Conservation (phyloP, 2,329 filamentous ascomycete species). For the Seiridium cupressi region DNA sequence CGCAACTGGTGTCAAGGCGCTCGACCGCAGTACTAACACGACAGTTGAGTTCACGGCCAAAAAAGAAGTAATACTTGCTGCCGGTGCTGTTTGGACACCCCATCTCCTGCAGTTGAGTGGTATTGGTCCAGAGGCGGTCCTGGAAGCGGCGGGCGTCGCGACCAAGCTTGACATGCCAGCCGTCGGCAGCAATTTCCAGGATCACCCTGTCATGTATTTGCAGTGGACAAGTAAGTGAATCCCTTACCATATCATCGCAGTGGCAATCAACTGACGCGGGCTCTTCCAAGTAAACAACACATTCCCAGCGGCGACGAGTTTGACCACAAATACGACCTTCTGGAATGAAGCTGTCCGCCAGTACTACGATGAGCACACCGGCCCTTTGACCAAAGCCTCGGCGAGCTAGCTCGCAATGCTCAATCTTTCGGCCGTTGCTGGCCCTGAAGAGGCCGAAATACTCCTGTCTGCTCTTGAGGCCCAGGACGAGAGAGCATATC, state of each 20-base stretch:
- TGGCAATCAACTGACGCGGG: neutral
- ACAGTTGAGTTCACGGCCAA: conserved; percentile 11
- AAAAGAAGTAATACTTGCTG: conserved; percentile 22
- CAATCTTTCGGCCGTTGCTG: too few relatives aligned
- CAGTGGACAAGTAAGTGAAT: conserved; percentile 6
- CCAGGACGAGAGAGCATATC: too few relatives aligned
- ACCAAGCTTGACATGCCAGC: conserved; percentile 10
- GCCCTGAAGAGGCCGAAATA: too few relatives aligned
- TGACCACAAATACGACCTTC: too few relatives aligned
- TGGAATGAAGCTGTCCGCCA: too few relatives aligned
- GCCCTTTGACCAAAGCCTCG: too few relatives aligned
- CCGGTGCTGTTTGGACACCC: conserved; percentile 23
- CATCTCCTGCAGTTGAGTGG: conserved; percentile 38
- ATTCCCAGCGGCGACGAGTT: too few relatives aligned
- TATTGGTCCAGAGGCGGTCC: conserved; percentile 13
- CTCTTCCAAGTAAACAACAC: too few relatives aligned
- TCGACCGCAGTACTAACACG: neutral
- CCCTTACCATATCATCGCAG: neutral
- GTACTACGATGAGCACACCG: too few relatives aligned
- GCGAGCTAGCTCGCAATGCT: too few relatives aligned
- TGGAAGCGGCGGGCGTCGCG: conserved; percentile 6
- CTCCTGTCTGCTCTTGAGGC: too few relatives aligned
- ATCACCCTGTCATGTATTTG: conserved; percentile 14
- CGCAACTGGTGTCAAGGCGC: neutral
- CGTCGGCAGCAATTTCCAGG: conserved; percentile 19